Evolutionary conservation across 192 early-diverging fungal genomes (phyloP), one percentile per base, ranked within the genome.

Genomic region (Coemansia sp.): DNA sequence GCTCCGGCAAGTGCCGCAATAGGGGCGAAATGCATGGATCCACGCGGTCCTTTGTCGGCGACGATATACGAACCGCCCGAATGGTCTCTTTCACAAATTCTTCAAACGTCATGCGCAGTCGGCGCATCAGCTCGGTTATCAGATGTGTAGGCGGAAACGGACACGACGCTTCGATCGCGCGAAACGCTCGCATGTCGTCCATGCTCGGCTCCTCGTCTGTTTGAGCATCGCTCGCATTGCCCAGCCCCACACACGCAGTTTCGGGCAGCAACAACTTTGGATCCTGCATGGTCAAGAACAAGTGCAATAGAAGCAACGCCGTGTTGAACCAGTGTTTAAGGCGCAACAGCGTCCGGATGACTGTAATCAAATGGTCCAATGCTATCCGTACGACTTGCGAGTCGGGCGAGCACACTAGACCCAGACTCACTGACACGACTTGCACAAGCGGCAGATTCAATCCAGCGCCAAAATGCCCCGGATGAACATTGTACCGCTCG

Each of bases 311-410:
- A 40, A 80, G 71, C 44, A 69, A 71, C 25, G 77, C 77, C 17
- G 77, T 80, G 65, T 80, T 80, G 71, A 80, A 80, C 71, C 77
- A 80, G 59, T 74, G 77, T 59, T 80, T 80, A 52, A 79, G 71
- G 17, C 76, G 57, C 48, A 79, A 56, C 28, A 79, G 53, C 51
- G 77, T 74, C 48, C 77, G 77, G 12, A 69, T 74, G 38, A 80
- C 60, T 2, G 71, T 80, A 19, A 64, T 54, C 68, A 80, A 55
- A 26, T 80, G 77, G 40, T 74, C 77, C 20, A 74, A 64, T 15
- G 77, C 77, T 3, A 72, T 70, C 57, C 55, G 40, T 4, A 80
- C 71, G 3, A 80, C 71, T 59, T 74, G 68, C 31, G 77, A 19
- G 20, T 80, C 77, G 5, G 77, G 77, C 57, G 77, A 80, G 28